These are phyloP conservation scores for Biscogniauxia mediterranea DNA, from an alignment of 2,329 filamentous ascomycete species.

Conservation along the genomic window DNA sequence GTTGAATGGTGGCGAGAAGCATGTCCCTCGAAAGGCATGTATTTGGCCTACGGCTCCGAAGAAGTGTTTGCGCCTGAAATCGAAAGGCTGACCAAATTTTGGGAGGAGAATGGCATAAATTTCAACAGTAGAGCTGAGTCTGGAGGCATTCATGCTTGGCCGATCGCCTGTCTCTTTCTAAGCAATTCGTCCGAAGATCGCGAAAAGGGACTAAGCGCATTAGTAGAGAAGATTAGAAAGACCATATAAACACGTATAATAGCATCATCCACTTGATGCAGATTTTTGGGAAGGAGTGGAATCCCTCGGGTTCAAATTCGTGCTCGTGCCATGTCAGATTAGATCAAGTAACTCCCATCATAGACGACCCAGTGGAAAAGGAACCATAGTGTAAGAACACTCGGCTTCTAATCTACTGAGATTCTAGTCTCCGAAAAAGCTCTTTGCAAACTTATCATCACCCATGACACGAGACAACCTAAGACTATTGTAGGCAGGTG, in stretches of 20 bases:
- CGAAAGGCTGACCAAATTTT: slow-evolving; percentile 53
- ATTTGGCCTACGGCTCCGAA: slow-evolving; percentile 70
- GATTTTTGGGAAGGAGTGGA: slow-evolving; percentile 3
- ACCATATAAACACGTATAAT: slow-evolving; percentile 26
- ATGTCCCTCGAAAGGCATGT: slow-evolving; percentile 64
- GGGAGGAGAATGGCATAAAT: slow-evolving; percentile 52
- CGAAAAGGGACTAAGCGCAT: slow-evolving; percentile 47
- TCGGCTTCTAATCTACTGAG: slow-evolving; percentile 48
- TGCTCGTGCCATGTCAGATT: slow-evolving; percentile 52
- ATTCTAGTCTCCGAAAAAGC: slow-evolving; percentile 39
- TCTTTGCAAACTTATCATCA: slow-evolving; percentile 35
- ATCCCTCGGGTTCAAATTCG: not conserved
- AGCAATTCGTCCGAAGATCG: slow-evolving; percentile 48
- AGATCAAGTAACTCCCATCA: slow-evolving; percentile 61
- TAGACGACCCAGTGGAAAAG: slow-evolving; percentile 37
- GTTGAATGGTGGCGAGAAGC: slow-evolving; percentile 64
- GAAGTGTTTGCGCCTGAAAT: slow-evolving; percentile 77
- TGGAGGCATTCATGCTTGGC: slow-evolving; percentile 79
- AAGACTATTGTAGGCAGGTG: not conserved
- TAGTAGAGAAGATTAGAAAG: slow-evolving; percentile 40
- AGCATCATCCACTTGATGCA: slow-evolving; percentile 9
- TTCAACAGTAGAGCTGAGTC: slow-evolving; percentile 60
- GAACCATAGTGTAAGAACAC: slow-evolving; percentile 46
- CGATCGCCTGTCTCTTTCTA: slow-evolving; percentile 64
- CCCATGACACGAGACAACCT: slow-evolving; percentile 23